Base-by-base conservation (phyloP, 202 grass and related monocot species). In the Eragrostis tef region DNA sequence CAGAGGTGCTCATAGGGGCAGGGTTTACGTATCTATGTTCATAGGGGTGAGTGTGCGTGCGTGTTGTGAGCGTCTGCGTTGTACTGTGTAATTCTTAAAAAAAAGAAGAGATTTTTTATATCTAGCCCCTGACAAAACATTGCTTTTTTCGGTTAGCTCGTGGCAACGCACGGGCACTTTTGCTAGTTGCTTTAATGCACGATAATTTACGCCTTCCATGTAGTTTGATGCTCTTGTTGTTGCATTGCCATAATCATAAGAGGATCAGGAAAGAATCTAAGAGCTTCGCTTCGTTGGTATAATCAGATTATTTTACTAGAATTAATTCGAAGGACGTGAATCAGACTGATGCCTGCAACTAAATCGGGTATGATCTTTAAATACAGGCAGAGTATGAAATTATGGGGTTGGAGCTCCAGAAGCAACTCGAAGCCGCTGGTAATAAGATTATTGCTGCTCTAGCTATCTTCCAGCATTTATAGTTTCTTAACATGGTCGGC, bases 351-450 rank as follows among this genome's bases (percentile, higher is more conserved):
- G 7, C 67, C 14, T 74, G 16, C 39, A 71, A 47, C 3, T 70
- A 14, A 73, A 54, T 57, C 31, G 4, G 8, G 15, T 56, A 17
- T 9, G n/a, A 67, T 83, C 42, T 56, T 86, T 25, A 29, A 77
- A 64, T 89, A 39, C 86, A 98, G 94, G 84, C 89, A 49, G 94
- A 93, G 82, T 94, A 98, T 86, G 92, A 98, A 87, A 45, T 59
- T 58, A 81, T 93, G 51, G 94, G 94, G 19, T 74, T 89, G 43
- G 92, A 98, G 70, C 90, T 98, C 62, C 80, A 98, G 81, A 93
- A 98, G 73, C 94, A 94, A 80, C 80, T 98, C 11, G 84, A 98
- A 85, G 90, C 92, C 80, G 86, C 94, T 61, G 94, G 90, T 94
- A 90, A 70, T 25, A 77, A 62, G 46, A 24, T 47, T 66, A 6